These are phyloP conservation scores for Botrytis hyacinthi DNA, from an alignment of 2,329 filamentous ascomycete species.

Conservation along the genomic window DNA sequence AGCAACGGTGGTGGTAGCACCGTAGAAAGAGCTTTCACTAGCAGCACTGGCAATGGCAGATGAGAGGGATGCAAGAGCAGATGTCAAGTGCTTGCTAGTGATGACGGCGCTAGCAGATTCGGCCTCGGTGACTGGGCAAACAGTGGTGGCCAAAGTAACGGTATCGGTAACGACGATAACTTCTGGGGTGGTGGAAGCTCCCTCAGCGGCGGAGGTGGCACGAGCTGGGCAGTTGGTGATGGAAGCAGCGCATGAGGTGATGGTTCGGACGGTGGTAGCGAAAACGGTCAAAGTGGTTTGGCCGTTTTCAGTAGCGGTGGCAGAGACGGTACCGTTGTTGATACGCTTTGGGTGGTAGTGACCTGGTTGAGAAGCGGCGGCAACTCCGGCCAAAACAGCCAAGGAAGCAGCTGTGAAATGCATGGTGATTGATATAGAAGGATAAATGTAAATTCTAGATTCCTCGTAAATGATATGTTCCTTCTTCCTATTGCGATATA, in stretches of 20 bases:
- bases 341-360: constrained; percentile 36
- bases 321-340: constrained; percentile 25
- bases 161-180: constrained; percentile 41
- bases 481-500: constrained; percentile 21
- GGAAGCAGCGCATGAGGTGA: constrained; percentile 42
- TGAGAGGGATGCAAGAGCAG: constrained; percentile 17
- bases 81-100: constrained; percentile 4
- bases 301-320: constrained; percentile 20
- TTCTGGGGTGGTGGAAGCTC: constrained; percentile 37
- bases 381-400: constrained; percentile 39
- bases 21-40: constrained; percentile 10
- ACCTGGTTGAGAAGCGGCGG: constrained; percentile 30
- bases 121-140: constrained; percentile 48
- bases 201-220: constrained; percentile 38
- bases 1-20: background rate
- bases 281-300: constrained; percentile 44
- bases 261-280: constrained; percentile 40
- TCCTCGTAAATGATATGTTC: constrained; percentile 20
- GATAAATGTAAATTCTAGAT: constrained; percentile 19
- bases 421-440: constrained; percentile 32
- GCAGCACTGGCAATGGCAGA: constrained; percentile 22
- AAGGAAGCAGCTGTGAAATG: constrained; percentile 35
- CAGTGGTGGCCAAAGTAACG: constrained; percentile 47
- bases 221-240: constrained; percentile 43
- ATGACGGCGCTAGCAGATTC: constrained; percentile 41